Evolutionary conservation across 805 yeast genomes (phyloP), one percentile per base, ranked within the genome.

Genomic region (Cyberlindnera maclurae): DNA sequence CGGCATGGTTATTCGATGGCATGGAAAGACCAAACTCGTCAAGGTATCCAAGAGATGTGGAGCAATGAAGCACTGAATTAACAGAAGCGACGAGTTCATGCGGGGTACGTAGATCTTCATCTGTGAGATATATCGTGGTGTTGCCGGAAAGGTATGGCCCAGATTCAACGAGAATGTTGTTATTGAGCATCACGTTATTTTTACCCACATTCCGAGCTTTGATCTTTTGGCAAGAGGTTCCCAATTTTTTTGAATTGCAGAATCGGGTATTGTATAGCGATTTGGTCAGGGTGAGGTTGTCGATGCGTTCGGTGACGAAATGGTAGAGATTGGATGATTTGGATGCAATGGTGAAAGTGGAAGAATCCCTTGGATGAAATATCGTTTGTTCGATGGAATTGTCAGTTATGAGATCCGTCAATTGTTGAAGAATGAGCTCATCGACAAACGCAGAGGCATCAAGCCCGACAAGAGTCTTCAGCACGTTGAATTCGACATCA

Each of bases 51-150:
- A 87, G 52, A 0, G 95, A 78, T 43, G 66, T 73, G 3, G 94
- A 72, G 50, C 93, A 82, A 37, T 73, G 70, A 36, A 68, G 65
- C 36, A 73, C 63, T 0, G 84, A 78, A 3, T 82, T 82, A 15
- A 88, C 69, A 0, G 90, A 73, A 28, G 74, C 65, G 22, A 80
- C 70, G 31, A 89, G 62, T 24, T 77, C 75, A 1, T 71, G 61
- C 0, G 97, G 97, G 1, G 80, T 55, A 10, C 70, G 58, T 11
- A 85, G 49, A 24, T 76, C 79, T 12, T 76, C 79, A 42, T 78
- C 75, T 2, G 82, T 64, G 2, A 80, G 57, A 48, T 79, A 85
- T 5, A 88, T 79, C n/a, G 73, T 55, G 2, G 87, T 76, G 44
- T 79, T 75, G 0, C 82, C 89, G 15, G 84, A 65, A 8, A 50